These are phyloP conservation scores for Nyssa sinensis DNA, from an alignment of 148 eudicot genomes.

Conservation along the genomic window DNA sequence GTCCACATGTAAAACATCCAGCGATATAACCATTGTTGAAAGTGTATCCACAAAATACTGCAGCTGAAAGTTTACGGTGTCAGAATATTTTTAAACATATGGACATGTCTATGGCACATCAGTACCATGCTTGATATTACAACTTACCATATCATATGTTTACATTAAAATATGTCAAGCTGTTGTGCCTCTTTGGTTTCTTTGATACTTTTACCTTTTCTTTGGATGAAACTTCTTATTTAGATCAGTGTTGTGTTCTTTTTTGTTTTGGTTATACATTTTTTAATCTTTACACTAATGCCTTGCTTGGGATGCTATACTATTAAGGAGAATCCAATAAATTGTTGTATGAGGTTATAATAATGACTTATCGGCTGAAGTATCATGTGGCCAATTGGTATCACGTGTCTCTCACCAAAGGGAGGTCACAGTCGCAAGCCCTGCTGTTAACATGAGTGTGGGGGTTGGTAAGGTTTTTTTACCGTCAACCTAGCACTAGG, in stretches of 20 bases:
- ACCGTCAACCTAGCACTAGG: too few species aligned
- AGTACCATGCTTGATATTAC: neutral
- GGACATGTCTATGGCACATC: too few species aligned
- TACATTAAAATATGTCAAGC: too few species aligned
- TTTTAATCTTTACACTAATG: neutral
- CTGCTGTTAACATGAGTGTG: too few species aligned
- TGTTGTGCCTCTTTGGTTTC: neutral
- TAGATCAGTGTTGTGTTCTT: neutral
- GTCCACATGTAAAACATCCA: neutral
- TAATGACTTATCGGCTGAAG: too few species aligned
- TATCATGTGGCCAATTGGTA: too few species aligned
- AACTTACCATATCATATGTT: too few species aligned
- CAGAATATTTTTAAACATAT: neutral
- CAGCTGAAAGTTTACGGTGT: neutral
- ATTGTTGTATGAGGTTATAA: neutral
- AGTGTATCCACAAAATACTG: neutral
- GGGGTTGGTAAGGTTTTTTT: too few species aligned
- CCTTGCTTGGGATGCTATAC: neutral
- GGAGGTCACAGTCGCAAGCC: too few species aligned
- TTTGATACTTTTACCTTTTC: neutral
- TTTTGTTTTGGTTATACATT: neutral
- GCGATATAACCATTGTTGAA: neutral
- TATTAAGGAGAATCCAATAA: neutral
- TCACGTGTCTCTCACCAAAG: too few species aligned
- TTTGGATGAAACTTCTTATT: neutral